These are phyloP conservation scores for Perilla frutescens DNA, from an alignment of 257 asterid genomes.

Conservation along the genomic window DNA sequence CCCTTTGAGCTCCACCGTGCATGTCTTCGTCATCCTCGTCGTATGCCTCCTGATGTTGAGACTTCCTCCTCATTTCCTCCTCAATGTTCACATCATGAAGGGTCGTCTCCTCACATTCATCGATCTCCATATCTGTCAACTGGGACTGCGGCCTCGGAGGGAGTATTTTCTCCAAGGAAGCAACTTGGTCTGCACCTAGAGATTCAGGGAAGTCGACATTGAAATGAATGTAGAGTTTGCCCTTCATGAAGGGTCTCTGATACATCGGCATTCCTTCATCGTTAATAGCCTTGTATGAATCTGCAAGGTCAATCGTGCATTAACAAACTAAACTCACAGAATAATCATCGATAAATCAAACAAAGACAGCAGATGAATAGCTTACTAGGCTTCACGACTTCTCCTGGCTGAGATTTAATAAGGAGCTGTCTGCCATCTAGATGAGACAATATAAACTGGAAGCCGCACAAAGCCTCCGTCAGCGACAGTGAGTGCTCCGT, in stretches of 20 bases:
- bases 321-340: neutral
- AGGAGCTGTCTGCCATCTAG: conserved; percentile 60
- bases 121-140: conserved; percentile 63
- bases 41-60: conserved; percentile 65
- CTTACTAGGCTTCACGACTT: conserved; percentile 65
- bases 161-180: conserved; percentile 48
- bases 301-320: conserved; percentile 24
- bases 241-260: conserved; percentile 65
- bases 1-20: conserved; percentile 72
- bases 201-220: conserved; percentile 64
- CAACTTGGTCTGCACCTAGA: conserved; percentile 43
- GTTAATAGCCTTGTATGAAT: conserved; percentile 60
- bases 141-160: conserved; percentile 49
- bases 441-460: conserved; percentile 54
- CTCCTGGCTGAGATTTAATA: conserved; percentile 54
- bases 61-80: conserved; percentile 61
- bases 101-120: conserved; percentile 68
- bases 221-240: conserved; percentile 63
- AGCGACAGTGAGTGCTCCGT: conserved; percentile 50
- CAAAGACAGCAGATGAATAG: neutral
- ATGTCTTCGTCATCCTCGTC: conserved; percentile 73
- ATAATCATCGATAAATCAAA: neutral
- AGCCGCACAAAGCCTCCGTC: conserved; percentile 59
- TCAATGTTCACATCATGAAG: conserved; percentile 59
- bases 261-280: conserved; percentile 72